Evolutionary conservation across 2,329 filamentous ascomycete genomes (phyloP), one percentile per base, ranked within the genome.

Genomic region (Stachybotrys chlorohalonatus): DNA sequence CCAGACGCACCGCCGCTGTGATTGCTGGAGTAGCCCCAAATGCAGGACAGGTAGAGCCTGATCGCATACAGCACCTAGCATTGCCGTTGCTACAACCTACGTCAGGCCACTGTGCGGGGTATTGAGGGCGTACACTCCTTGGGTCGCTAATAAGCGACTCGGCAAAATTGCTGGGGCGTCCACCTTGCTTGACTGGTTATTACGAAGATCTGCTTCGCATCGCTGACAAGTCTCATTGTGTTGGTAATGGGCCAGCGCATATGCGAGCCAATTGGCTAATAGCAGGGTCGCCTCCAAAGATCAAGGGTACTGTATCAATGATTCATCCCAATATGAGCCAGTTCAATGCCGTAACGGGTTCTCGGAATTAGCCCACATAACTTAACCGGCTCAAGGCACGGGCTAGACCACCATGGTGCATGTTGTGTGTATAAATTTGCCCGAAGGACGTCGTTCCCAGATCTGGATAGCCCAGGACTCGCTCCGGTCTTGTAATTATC

Each of bases 1-100:
- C 81, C 80, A 13, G 74, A 79, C 58, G 80, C 80, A 24, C 81
- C 80, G 46, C 71, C 77, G 11, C 54, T 63, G 5, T 63, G 49
- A 59, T 52, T 42, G 36, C 36, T 42, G 36, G 36, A 42, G 17
- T 42, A 5, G 5, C 36, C 24, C 24, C 24, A 24, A 24, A 24
- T 24, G 24, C 24, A 24, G 24, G 24, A 24, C 24, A 2, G 24
- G 24, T 4, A 24, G 24, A 24, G 24, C 24, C 24, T 24, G 24
- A 24, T 24, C 24, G 2, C 24, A 24, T 24, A 4, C 24, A 24
- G 24, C 2, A 24, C 24, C 24, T 24, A 24, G 24, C 24, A 24
- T 24, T 24, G 24, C 24, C 24, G 24, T 24, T 4, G 24, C 24
- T 24, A 24, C 24, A 24, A 24, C 24, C 24, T 24, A 24, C 24